Evolutionary conservation across 495 filamentous ascomycete genomes (phyloP), one percentile per base, ranked within the genome.

Genomic region (Lasiosphaeria miniovina): DNA sequence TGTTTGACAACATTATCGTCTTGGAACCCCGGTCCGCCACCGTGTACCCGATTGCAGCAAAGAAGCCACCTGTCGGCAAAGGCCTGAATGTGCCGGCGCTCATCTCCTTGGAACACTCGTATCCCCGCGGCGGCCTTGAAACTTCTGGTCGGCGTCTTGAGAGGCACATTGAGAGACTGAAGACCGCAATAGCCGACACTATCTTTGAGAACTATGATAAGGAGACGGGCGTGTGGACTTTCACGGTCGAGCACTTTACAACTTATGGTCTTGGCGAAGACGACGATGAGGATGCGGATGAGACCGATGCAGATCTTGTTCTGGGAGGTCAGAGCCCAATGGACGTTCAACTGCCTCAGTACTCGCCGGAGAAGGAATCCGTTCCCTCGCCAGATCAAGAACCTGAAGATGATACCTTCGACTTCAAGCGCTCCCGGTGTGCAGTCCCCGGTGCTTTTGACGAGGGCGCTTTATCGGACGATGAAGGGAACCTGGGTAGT

Each of bases 221-320:
- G 43, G 82, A 88, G 17, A 90, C 84, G 36, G 94, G 94, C 54
- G 83, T 88, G 32, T 98, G 94, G 94, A 82, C 83, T 6, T 98
- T 98, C 77, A 86, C 78, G 17, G 94, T 98, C 43, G 85, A 91
- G 60, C 94, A 98, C 73, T 98, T 92, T 73, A 96, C 91, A 14
- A 96, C 91, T 8, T 98, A 98, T 71, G 91, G 87, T n/a, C 79
- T 97, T 52, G 90, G 94, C 62, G 89, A 93, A 48, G 89, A 90
- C 33, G 88, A 91, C 38, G 89, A 91, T 32, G 83, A 76, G 65
- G 89, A 91, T 49, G 88, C 88, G 36, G 88, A 91, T 49, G 89
- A 91, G 40, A 82, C 86, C 14, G 83, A 82, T 52, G 76, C 75
- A 65, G 84, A 46, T n/a, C 7, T 46, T 75, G 12, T 32, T 34